Evolutionary conservation across 306 rosid species (phyloP).

Genomic region (Cicer yamashitae): DNA sequence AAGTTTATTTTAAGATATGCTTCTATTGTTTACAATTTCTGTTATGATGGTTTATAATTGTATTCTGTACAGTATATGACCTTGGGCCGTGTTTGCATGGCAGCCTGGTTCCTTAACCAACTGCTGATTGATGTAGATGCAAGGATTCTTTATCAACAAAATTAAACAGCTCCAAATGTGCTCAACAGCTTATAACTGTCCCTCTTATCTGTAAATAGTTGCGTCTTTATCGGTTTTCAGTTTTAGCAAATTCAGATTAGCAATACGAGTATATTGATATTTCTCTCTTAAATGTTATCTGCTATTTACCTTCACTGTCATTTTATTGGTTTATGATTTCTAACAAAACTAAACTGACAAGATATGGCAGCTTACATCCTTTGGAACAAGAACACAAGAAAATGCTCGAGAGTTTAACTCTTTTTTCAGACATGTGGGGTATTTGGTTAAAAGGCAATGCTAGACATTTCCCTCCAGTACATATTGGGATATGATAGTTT

Average conservation of each 20-base stretch:
- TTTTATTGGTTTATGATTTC: neutral
- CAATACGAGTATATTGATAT: too few species aligned
- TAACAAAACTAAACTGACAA: neutral
- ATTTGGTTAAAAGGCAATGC: constrained; percentile 3
- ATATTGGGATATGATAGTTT: constrained; percentile 3
- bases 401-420: neutral
- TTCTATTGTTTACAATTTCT: neutral
- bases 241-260: neutral
- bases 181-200: neutral
- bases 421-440: neutral
- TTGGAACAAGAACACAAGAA: neutral
- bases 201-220: neutral
- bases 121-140: neutral
- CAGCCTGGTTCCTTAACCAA: neutral
- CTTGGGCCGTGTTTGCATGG: neutral
- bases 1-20: neutral
- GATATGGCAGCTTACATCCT: neutral
- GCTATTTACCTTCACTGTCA: neutral
- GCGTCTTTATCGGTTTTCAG: neutral
- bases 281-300: neutral
- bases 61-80: neutral
- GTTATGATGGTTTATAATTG: constrained; percentile 4
- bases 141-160: neutral
- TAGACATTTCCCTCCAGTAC: neutral
- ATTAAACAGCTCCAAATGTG: neutral